These are phyloP conservation scores for Exophiala lecanii-corni DNA, from an alignment of 2,329 filamentous ascomycete species.

Conservation along the genomic window DNA sequence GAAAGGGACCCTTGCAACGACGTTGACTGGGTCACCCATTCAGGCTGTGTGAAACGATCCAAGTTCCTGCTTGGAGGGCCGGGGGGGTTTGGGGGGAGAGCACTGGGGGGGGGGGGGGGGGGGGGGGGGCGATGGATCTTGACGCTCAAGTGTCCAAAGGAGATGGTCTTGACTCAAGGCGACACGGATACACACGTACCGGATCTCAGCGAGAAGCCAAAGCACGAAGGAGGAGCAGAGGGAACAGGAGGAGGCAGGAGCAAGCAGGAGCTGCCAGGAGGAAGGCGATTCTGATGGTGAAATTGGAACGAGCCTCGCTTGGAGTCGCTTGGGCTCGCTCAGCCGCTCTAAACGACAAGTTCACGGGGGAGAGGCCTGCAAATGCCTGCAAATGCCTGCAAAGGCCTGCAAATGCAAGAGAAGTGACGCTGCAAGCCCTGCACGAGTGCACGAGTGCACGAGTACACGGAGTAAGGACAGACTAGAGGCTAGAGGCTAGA, in stretches of 20 bases:
- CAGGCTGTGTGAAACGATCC: slow-evolving; percentile 20
- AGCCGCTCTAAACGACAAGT: slow-evolving; percentile 24
- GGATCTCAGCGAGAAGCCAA: slow-evolving; percentile 22
- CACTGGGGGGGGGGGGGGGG: background rate
- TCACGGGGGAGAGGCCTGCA: too few relatives aligned
- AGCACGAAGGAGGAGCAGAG: background rate
- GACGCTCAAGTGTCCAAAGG: background rate
- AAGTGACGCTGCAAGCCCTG: too few relatives aligned
- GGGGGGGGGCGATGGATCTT: background rate
- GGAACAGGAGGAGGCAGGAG: slow-evolving; percentile 15
- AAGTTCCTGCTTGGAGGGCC: too few relatives aligned
- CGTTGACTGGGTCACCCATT: slow-evolving; percentile 13
- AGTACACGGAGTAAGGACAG: too few relatives aligned
- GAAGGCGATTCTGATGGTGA: slow-evolving; percentile 16
- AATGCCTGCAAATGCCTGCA: too few relatives aligned
- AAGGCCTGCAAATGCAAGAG: too few relatives aligned
- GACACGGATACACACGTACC: slow-evolving; percentile 24
- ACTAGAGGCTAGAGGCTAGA: too few relatives aligned
- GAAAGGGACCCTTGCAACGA: background rate
- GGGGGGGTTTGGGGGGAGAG: background rate
- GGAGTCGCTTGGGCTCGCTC: slow-evolving; percentile 25
- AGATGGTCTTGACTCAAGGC: slow-evolving; percentile 17
- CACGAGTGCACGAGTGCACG: too few relatives aligned
- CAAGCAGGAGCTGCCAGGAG: too few relatives aligned
- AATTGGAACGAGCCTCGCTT: slow-evolving; percentile 26